Conservation (phyloP, 1,139 yeast species). For the Candida sojae region DNA sequence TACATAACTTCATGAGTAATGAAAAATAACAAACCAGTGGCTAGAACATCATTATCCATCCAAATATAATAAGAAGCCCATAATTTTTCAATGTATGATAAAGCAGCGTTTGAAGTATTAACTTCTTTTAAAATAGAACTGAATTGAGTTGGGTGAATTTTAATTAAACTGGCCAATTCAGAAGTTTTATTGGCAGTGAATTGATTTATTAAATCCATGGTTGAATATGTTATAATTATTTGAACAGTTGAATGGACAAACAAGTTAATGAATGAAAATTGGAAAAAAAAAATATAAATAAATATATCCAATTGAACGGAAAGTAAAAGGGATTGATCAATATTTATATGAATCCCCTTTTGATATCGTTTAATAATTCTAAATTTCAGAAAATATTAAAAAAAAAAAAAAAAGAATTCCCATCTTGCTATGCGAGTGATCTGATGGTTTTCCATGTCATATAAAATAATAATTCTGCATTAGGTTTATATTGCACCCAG, state of each 20-base stretch:
- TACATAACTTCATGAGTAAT: conserved; percentile 43
- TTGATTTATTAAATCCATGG: conserved; percentile 4
- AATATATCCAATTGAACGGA: not conserved
- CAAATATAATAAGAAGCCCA: conserved; percentile 49
- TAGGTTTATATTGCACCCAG: not conserved
- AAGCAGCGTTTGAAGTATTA: not conserved
- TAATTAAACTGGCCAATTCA: conserved; percentile 1
- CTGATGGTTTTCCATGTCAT: not conserved
- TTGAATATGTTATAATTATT: not conserved
- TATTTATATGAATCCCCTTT: no score
- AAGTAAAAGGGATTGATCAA: not conserved
- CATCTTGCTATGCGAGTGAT: not conserved
- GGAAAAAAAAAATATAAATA: not conserved
- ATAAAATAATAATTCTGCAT: no score
- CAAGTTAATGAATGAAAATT: not conserved
- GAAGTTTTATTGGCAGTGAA: conserved; percentile 2
- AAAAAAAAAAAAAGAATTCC: no score
- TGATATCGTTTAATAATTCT: no score
- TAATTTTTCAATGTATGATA: conserved; percentile 27
- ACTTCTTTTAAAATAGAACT: conserved; percentile 4
- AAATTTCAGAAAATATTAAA: no score
- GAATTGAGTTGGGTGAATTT: not conserved
- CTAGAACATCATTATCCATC: conserved; percentile 44
- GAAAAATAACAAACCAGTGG: conserved; percentile 48
- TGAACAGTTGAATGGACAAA: not conserved